A percentile compares a stretch with the other conserved stretches of the same genome.
Conservation (phyloP, 768 basidiomycete genomes). For the Erythrobasidium yunnanense region DNA sequence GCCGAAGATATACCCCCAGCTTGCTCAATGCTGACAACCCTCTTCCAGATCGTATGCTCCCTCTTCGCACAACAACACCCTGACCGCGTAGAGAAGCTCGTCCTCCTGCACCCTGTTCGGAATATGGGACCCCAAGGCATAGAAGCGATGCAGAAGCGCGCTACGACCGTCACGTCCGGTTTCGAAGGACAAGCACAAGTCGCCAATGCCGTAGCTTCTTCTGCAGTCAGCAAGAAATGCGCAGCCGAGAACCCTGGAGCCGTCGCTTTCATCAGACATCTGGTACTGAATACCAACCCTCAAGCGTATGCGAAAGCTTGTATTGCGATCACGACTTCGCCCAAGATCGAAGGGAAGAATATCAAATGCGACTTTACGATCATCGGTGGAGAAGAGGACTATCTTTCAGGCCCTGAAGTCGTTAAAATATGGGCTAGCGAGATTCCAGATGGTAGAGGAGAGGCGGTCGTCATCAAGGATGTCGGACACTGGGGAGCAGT, state of each 20-base stretch:
- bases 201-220: conserved; percentile 17
- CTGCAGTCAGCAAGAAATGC: conserved; percentile 4
- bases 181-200: not conserved
- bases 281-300: conserved; percentile 18
- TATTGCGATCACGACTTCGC: not conserved
- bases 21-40: not conserved
- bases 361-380: conserved; percentile 1
- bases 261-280: conserved; percentile 11
- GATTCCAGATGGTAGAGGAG: conserved; percentile 19
- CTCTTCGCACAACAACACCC: conserved; percentile 11
- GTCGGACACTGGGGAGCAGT: conserved; percentile 28
- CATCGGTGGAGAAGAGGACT: conserved; percentile 24
- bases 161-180: conserved; percentile 2
- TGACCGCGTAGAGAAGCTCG: conserved; percentile 14
- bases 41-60: not conserved
- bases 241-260: conserved; percentile 4
- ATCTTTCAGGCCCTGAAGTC: conserved; percentile 13
- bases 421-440: conserved; percentile 6
- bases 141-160: conserved; percentile 6
- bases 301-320: conserved; percentile 23
- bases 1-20: not conserved
- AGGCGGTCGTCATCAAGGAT: conserved; percentile 9
- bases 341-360: not conserved
- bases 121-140: conserved; percentile 12
- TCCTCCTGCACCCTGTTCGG: conserved; percentile 18